Evolutionary conservation across 2,329 filamentous ascomycete species (phyloP).

Genomic region (Colletotrichum eleusines): DNA sequence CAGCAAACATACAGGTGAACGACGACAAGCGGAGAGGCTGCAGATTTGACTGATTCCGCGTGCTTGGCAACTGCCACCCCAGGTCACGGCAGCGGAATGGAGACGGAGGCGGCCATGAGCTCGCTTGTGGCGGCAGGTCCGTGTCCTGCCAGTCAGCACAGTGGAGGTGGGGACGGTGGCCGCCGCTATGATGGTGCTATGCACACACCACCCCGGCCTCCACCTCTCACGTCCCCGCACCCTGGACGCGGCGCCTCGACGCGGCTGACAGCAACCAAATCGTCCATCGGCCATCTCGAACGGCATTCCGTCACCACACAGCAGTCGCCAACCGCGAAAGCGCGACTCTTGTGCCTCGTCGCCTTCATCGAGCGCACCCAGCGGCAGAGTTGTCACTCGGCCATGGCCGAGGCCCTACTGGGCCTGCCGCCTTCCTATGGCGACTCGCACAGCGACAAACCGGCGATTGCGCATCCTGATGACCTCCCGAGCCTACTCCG

Average conservation of each 20-base stretch:
- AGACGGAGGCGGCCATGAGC: neutral
- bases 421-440: constrained; percentile 36
- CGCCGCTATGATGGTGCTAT: constrained; percentile 11
- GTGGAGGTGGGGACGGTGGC: neutral
- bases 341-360: constrained; percentile 20
- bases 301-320: constrained; percentile 20
- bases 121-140: neutral
- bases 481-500: constrained; percentile 63
- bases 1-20: no score
- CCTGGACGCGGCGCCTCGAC: constrained; percentile 20
- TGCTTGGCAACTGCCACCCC: neutral
- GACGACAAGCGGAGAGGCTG: neutral
- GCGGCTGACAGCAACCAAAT: constrained; percentile 15
- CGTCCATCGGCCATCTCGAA: constrained; percentile 19
- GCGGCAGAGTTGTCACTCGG: neutral
- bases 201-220: constrained; percentile 8
- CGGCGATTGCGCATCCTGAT: constrained; percentile 54
- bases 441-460: constrained; percentile 47
- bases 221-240: neutral
- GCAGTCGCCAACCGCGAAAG: constrained; percentile 36
- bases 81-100: neutral
- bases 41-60: neutral
- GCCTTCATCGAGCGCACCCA: constrained; percentile 2
- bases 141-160: neutral
- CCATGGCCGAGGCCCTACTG: constrained; percentile 48